phyloP scores from a whole-genome alignment of 2,329 filamentous ascomycete species.

The Fonsecaea pugnacius region DNA sequence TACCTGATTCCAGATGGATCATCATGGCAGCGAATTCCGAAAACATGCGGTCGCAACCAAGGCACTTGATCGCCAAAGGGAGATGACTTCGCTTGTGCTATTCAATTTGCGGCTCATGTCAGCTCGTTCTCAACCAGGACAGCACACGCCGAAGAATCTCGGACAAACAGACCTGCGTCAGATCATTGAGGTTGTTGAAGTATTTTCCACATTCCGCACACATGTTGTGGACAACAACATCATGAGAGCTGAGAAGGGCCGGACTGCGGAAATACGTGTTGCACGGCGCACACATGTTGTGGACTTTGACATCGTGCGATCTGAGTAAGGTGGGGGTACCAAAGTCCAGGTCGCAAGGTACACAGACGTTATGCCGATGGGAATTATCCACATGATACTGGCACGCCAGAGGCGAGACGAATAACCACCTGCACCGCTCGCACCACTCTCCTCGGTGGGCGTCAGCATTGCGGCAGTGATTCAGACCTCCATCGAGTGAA shows the following conservation, averaged over 20 bases:
- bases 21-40: slow-evolving; percentile 37
- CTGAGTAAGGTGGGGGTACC: slow-evolving; percentile 5
- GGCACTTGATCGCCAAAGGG: slow-evolving; percentile 29
- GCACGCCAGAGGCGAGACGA: slow-evolving; percentile 19
- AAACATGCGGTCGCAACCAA: slow-evolving; percentile 35
- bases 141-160: not conserved
- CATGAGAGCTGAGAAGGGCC: not conserved
- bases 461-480: slow-evolving; percentile 25
- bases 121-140: not conserved
- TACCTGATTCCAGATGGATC: slow-evolving; percentile 39
- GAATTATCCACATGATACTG: slow-evolving; percentile 21
- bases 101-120: not conserved
- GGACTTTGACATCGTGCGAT: slow-evolving; percentile 23
- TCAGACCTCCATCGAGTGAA: slow-evolving; percentile 9
- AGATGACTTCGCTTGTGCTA: slow-evolving; percentile 37
- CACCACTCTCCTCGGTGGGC: slow-evolving; percentile 31
- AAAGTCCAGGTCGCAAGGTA: slow-evolving; percentile 14
- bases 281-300: slow-evolving; percentile 31
- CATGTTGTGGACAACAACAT: slow-evolving; percentile 6
- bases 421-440: slow-evolving; percentile 26
- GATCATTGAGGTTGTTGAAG: slow-evolving; percentile 28
- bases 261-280: slow-evolving; percentile 18
- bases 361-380: slow-evolving; percentile 21
- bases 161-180: slow-evolving; percentile 28
- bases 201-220: not conserved